Evolutionary conservation across 305 asterid species (phyloP), one percentile per base, ranked within the genome.

Genomic region (Fraxinus ornus): DNA sequence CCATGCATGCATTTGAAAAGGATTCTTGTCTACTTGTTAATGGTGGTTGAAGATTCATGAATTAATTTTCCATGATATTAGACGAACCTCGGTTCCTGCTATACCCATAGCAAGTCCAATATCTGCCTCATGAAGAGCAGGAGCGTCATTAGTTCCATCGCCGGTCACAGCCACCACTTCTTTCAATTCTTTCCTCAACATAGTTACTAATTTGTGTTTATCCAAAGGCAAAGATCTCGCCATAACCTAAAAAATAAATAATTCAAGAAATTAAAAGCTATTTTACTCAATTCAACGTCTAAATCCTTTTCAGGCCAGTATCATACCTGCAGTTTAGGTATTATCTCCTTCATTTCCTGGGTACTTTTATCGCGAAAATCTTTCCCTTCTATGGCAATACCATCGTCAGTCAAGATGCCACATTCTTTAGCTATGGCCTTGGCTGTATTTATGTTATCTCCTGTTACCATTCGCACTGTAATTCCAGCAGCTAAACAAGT

Each of bases 71-170:
- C 70, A 66, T 66, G 74, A 66, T 71, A 12, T 71, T 30, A 33
- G 72, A 85, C 89, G 12, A 12, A 94, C 98, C 97, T 94, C 97
- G 0, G 98, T 92, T 82, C 97, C 98, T 26, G 97, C 92, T 79
- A 94, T 93, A 30, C 97, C 97, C 98, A 94, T 94, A 64, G 98
- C 97, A n/a, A 94, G 91, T 62, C 97, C 98, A 62, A 94, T 91
- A 88, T 94, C 97, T 8, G 97, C 98, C 79, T 94, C 98, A 28
- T 91, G 97, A 37, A 94, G 92, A 75, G 98, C 98, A 13, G 98
- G 98, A 75, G 98, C 98, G 82, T 94, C 98, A 55, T 94, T 94
- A 62, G 97, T 93, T 26, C 97, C 98, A 80, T 94, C 98, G 1
- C 97, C 98, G 12, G 98, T 94, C 62, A 94, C 97, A 2, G 97